Conservation (phyloP, 2,329 filamentous ascomycete genomes). For the Dactylellina sp. region DNA sequence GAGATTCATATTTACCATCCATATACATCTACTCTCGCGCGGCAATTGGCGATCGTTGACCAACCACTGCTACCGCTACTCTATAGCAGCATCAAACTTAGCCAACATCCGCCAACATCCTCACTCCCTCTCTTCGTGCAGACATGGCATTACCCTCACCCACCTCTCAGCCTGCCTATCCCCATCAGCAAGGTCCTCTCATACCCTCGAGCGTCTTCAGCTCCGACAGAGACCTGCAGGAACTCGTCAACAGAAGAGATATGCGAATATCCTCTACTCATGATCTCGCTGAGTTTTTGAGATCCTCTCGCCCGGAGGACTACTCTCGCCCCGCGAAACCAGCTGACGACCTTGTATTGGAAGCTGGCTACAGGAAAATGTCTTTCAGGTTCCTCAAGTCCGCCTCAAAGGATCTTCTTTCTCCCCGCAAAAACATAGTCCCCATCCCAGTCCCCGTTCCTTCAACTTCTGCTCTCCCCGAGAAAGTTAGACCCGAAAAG, state of each 20-base stretch:
- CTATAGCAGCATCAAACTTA: too few species aligned
- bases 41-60: too few species aligned
- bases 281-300: conserved; percentile 60
- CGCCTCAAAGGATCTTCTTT: conserved; percentile 57
- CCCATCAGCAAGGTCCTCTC: conserved; percentile 44
- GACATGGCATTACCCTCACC: conserved; percentile 49
- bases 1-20: too few species aligned
- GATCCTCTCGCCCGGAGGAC: conserved; percentile 59
- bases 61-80: too few species aligned
- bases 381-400: conserved; percentile 58
- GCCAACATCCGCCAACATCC: neutral
- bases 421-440: conserved; percentile 28
- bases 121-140: neutral
- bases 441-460: conserved; percentile 29
- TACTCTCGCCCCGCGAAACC: conserved; percentile 56
- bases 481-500: conserved; percentile 46
- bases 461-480: conserved; percentile 38
- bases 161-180: conserved; percentile 45
- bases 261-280: conserved; percentile 57
- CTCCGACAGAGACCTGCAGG: conserved; percentile 49
- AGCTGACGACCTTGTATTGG: conserved; percentile 48
- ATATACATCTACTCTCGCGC: too few species aligned
- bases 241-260: conserved; percentile 51
- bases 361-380: conserved; percentile 40
- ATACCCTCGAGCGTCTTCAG: conserved; percentile 52